phyloP scores from a whole-genome alignment of 495 filamentous ascomycete species.

The Cetradonia linearis region DNA sequence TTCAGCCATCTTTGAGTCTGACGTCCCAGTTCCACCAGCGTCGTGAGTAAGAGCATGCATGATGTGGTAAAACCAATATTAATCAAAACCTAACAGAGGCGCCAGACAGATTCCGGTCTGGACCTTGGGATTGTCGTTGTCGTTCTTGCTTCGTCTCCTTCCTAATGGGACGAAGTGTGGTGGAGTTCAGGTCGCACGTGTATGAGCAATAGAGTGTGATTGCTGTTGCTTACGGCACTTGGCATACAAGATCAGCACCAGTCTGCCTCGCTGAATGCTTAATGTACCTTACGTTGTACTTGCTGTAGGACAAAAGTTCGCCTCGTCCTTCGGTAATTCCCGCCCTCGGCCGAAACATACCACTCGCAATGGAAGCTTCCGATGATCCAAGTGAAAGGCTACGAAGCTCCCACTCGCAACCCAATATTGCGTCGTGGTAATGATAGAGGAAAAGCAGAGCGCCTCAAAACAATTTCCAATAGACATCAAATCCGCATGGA shows the following conservation, averaged over 20 bases:
- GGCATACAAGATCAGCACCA: background rate
- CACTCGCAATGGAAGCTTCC: no score
- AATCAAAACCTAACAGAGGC: background rate
- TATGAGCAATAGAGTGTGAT: background rate
- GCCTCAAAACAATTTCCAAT: no score
- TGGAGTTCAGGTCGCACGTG: background rate
- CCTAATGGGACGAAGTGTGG: conserved; percentile 1
- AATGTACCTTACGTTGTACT: background rate
- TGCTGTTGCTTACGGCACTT: background rate
- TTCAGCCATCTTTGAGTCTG: background rate
- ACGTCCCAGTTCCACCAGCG: background rate
- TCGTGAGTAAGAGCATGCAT: background rate
- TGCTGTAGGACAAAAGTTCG: background rate
- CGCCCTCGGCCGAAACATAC: no score
- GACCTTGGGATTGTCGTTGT: background rate
- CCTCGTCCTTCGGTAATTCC: no score
- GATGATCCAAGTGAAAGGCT: no score
- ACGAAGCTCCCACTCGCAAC: no score
- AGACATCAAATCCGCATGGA: no score
- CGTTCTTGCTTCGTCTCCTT: background rate
- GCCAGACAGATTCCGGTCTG: background rate
- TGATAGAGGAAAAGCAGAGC: no score
- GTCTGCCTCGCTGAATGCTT: conserved; percentile 1
- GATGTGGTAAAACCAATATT: background rate
- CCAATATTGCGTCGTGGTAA: no score